A percentile compares a stretch with the other conserved stretches of the same genome.
These are phyloP conservation scores for Tremellales sp. DNA, from an alignment of 1,284 basidiomycete genomes.

Conservation along the genomic window DNA sequence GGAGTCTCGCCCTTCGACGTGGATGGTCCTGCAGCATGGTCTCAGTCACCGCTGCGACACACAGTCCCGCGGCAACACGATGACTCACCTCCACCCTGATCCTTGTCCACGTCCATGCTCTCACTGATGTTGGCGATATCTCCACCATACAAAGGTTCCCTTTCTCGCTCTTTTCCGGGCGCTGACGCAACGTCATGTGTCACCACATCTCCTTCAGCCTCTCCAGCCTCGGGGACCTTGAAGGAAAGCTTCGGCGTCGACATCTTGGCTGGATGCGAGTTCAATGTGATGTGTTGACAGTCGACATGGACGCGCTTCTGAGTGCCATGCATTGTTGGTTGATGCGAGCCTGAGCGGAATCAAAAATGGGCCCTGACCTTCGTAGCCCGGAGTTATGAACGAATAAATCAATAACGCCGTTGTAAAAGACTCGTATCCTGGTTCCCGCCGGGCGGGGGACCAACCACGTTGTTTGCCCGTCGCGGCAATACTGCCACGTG, in stretches of 20 bases:
- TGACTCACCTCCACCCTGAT: not conserved
- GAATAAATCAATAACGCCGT: no score
- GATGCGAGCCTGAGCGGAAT: constrained; percentile 2
- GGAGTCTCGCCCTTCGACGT: constrained; percentile 8
- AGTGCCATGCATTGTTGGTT: not conserved
- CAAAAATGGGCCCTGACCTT: not conserved
- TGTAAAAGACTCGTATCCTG: no score
- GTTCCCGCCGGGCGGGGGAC: no score
- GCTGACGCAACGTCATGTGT: constrained; percentile 42
- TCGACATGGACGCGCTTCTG: not conserved
- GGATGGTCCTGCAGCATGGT: constrained; percentile 19
- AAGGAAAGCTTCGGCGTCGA: constrained; percentile 45
- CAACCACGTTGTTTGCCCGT: no score
- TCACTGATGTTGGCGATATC: constrained; percentile 45
- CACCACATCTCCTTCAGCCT: constrained; percentile 33
- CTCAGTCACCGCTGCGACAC: not conserved
- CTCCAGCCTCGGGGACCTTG: constrained; percentile 24
- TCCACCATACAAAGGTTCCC: constrained; percentile 46
- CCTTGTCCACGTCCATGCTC: constrained; percentile 14
- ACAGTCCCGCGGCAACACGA: no score
- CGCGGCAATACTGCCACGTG: no score
- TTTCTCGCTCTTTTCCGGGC: constrained; percentile 48
- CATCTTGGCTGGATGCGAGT: constrained; percentile 28
- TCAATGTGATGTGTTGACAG: no score
- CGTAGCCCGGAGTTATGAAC: no score